Conservation (phyloP, 2,329 filamentous ascomycete species). For the Epichloe gansuensis region DNA sequence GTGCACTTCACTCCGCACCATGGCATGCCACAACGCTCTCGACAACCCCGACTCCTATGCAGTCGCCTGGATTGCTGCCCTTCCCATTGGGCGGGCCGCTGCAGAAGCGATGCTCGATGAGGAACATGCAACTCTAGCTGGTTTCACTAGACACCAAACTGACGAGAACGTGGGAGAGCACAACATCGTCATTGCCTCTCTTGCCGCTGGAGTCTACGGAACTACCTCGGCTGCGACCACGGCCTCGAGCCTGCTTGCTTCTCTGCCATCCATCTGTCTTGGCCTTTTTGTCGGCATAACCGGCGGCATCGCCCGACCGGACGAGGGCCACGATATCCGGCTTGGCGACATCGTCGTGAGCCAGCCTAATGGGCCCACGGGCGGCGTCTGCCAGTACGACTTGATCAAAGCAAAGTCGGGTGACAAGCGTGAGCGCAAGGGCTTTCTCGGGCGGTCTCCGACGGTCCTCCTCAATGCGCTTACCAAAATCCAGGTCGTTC, state of each 20-base stretch:
- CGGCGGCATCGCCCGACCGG: constrained; percentile 6
- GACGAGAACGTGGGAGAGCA: constrained; percentile 11
- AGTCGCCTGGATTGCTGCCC: constrained; percentile 11
- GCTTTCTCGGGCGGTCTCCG: neutral
- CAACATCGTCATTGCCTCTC: constrained; percentile 11
- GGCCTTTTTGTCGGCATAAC: constrained; percentile 8
- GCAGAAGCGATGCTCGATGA: constrained; percentile 12
- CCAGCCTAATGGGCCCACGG: constrained; percentile 1
- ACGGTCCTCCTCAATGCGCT: constrained; percentile 4
- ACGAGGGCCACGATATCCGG: constrained; percentile 7
- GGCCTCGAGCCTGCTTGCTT: constrained; percentile 6
- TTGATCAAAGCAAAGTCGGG: constrained; percentile 6
- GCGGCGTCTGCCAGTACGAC: constrained; percentile 10
- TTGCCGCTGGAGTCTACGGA: constrained; percentile 7
- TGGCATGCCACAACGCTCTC: constrained; percentile 1
- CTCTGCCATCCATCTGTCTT: constrained; percentile 7
- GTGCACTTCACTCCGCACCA: constrained; percentile 11
- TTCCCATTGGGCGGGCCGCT: constrained; percentile 9
- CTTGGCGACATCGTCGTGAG: constrained; percentile 12
- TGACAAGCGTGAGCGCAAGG: constrained; percentile 1
- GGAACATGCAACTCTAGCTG: constrained; percentile 2
- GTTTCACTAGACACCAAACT: constrained; percentile 2
- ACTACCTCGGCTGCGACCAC: constrained; percentile 4
- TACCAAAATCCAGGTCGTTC: constrained; percentile 1
- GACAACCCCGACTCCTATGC: constrained; percentile 9